Percentiles rank a stretch among this genome's conserved stretches.
These are phyloP conservation scores for Lippia alba DNA, from an alignment of 305 asterid species.

Conservation along the genomic window DNA sequence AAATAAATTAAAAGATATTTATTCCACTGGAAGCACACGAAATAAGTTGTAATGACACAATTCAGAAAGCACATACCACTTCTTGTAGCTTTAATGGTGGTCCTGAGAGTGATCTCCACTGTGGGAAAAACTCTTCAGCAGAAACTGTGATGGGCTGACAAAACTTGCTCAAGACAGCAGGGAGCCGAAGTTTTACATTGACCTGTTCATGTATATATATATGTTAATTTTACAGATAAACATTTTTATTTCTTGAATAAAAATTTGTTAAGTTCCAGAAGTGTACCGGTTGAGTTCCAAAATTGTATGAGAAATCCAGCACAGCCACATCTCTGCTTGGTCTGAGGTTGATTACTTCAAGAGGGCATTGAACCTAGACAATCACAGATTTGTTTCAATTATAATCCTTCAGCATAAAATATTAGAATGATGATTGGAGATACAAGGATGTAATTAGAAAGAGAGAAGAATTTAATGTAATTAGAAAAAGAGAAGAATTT, in stretches of 20 bases:
- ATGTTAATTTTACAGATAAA: slow-evolving; percentile 24
- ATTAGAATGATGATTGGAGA: not conserved
- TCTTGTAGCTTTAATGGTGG: slow-evolving; percentile 87
- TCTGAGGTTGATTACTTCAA: slow-evolving; percentile 69
- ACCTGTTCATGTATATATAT: slow-evolving; percentile 49
- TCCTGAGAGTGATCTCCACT: slow-evolving; percentile 88
- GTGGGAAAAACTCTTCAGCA: slow-evolving; percentile 80
- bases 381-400: slow-evolving; percentile 30
- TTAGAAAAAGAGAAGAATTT: slow-evolving; percentile 23
- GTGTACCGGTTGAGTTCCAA: slow-evolving; percentile 60
- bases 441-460: slow-evolving; percentile 17
- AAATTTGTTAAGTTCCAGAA: slow-evolving; percentile 6
- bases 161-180: slow-evolving; percentile 76
- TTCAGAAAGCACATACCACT: slow-evolving; percentile 55
- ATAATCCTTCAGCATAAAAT: slow-evolving; percentile 7
- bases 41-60: not conserved
- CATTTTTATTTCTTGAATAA: not conserved
- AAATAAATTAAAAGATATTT: slow-evolving; percentile 20
- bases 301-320: slow-evolving; percentile 73
- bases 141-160: slow-evolving; percentile 72
- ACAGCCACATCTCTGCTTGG: slow-evolving; percentile 87
- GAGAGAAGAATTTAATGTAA: slow-evolving; percentile 20
- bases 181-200: slow-evolving; percentile 76
- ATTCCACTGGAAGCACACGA: not conserved
- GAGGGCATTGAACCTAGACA: slow-evolving; percentile 82